phyloP scores from a whole-genome alignment of 495 filamentous ascomycete species.

The Lophium mytilinum region DNA sequence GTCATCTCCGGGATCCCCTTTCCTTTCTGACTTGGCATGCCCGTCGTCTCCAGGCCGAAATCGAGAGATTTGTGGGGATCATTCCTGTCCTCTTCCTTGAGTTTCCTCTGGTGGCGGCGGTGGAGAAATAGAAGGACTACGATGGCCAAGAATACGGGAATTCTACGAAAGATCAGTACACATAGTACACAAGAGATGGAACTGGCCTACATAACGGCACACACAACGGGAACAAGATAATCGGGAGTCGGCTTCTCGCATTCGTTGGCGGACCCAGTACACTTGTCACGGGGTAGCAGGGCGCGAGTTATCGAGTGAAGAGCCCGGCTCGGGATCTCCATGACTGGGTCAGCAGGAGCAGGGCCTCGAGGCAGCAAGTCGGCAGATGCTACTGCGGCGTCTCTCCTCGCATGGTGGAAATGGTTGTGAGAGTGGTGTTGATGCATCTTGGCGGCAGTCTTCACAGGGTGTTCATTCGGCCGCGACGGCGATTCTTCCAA shows the following conservation, averaged over 20 bases:
- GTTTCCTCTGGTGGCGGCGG: slow-evolving; percentile 62
- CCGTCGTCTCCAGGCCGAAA: slow-evolving; percentile 58
- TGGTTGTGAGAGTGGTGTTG: not conserved
- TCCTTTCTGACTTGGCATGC: slow-evolving; percentile 45
- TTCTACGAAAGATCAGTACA: slow-evolving; percentile 44
- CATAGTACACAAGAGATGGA: not conserved
- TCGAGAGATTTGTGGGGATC: slow-evolving; percentile 91
- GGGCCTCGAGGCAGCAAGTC: not conserved
- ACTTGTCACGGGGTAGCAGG: slow-evolving; percentile 13
- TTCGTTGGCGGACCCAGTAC: slow-evolving; percentile 12
- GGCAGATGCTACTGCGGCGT: not conserved
- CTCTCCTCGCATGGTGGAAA: slow-evolving; percentile 6
- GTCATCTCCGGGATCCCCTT: slow-evolving; percentile 37
- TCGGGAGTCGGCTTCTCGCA: slow-evolving; percentile 32
- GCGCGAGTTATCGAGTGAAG: slow-evolving; percentile 8
- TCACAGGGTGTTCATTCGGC: not conserved
- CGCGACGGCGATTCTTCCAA: not conserved
- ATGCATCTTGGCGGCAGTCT: not conserved
- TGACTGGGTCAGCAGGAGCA: not conserved
- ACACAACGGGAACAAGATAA: slow-evolving; percentile 66
- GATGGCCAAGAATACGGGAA: slow-evolving; percentile 64
- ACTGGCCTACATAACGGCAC: slow-evolving; percentile 73
- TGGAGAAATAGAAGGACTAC: slow-evolving; percentile 68
- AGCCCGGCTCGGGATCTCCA: slow-evolving; percentile 7
- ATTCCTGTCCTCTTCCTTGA: slow-evolving; percentile 68